Evolutionary conservation across 176 grass and related monocot species (phyloP).

Genomic region (Thinopyrum elongatum): DNA sequence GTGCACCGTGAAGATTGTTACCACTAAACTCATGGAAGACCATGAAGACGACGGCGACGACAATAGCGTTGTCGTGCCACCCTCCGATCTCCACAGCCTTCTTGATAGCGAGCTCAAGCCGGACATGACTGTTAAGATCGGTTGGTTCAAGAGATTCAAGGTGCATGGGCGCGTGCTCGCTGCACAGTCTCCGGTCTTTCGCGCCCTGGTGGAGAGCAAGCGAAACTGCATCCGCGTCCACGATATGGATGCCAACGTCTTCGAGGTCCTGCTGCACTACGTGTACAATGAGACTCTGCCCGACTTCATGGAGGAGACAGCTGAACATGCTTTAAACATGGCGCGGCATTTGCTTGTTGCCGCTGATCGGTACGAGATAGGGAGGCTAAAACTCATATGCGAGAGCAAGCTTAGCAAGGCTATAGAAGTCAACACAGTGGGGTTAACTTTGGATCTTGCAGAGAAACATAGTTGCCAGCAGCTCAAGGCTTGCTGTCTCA

Average conservation of each 20-base stretch:
- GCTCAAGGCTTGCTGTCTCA: neutral
- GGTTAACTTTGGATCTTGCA: constrained; percentile 28
- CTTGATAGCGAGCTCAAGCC: neutral
- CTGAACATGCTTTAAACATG: constrained; percentile 3
- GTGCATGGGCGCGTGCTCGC: constrained; percentile 5
- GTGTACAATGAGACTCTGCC: constrained; percentile 33
- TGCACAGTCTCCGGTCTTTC: neutral
- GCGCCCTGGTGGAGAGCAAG: neutral
- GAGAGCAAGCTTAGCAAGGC: constrained; percentile 6
- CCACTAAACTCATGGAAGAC: neutral
- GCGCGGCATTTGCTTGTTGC: constrained; percentile 24
- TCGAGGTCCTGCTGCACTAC: constrained; percentile 32
- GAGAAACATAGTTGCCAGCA: constrained; percentile 18
- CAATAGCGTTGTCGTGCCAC: neutral
- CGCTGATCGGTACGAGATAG: constrained; percentile 22
- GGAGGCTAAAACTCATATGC: constrained; percentile 34
- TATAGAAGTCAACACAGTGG: constrained; percentile 25
- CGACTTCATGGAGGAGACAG: neutral
- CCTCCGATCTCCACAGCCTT: neutral
- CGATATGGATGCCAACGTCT: constrained; percentile 1
- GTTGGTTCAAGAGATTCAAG: neutral
- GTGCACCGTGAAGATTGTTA: neutral
- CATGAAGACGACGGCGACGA: neutral
- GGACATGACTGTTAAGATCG: neutral
- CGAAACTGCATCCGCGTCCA: neutral